Evolutionary conservation across 1,284 basidiomycete genomes (phyloP), one percentile per base, ranked within the genome.

Genomic region (Ceratobasidium sp.): DNA sequence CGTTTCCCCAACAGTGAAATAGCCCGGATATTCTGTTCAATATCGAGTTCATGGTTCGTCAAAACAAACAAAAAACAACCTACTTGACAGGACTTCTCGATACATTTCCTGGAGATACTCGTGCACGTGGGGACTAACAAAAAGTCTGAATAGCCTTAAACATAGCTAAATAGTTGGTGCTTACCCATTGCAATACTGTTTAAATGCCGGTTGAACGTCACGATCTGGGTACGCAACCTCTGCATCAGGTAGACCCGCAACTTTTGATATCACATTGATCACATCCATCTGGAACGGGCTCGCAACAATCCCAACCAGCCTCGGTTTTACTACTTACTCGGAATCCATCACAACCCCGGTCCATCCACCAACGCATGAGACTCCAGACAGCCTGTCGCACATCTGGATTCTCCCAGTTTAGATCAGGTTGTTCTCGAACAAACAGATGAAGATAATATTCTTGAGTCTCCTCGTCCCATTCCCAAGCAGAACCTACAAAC

Each of bases 361-460:
- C 85, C 28, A 89, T 84, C 92, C 91, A 94, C 80, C 92, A 93
- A 39, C 81, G 79, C 85, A 93, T 89, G 45, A 88, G 80, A 50
- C 88, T 85, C 81, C 85, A 87, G 28, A 92, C 85, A 2, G 88
- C 89, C 46, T 85, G 82, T 30, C 88, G 81, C 12, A 91, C 87
- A 43, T 85, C 84, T 0, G 84, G 83, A 77, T 91, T 89, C 52
- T 90, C 87, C 91, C 91, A 93, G 79, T 94, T 92, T 39, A 92
- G 80, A 79, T 93, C 92, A 0, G 92, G 92, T 80, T 93, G 92
- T 75, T 89, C 86, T 12, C 82, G 78, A 75, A 88, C 84, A 79
- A 88, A 93, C 8, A 92, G 78, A 79, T 92, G 91, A 58, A 92
- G 85, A 78, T 92, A 92, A 77, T 89, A 93, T 80, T 92, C 89